phyloP scores from a whole-genome alignment of 2,329 filamentous ascomycete species.

The Exutisphaerella laricina region DNA sequence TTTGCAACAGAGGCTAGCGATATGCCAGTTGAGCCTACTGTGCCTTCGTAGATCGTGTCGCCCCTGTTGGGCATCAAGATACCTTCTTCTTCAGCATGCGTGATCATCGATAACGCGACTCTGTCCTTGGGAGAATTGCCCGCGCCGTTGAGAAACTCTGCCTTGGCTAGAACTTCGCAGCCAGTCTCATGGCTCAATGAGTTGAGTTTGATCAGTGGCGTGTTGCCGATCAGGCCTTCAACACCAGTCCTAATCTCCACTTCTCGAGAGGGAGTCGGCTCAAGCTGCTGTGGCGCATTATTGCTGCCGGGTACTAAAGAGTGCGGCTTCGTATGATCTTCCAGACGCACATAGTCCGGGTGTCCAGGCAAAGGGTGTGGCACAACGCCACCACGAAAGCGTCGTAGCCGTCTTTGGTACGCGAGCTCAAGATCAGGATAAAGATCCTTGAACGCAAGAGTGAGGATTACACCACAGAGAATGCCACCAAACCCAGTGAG shows the following conservation, averaged over 20 bases:
- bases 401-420: constrained; percentile 46
- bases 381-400: constrained; percentile 17
- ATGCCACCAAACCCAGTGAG: constrained; percentile 48
- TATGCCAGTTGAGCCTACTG: constrained; percentile 92
- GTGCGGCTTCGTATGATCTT: constrained; percentile 27
- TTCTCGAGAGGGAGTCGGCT: constrained; percentile 7
- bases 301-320: constrained; percentile 8
- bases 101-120: constrained; percentile 86
- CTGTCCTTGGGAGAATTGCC: constrained; percentile 93
- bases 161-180: constrained; percentile 85
- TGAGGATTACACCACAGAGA: constrained; percentile 67
- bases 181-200: constrained; percentile 82
- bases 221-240: constrained; percentile 88
- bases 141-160: constrained; percentile 91
- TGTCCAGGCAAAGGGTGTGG: constrained; percentile 26
- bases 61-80: constrained; percentile 72
- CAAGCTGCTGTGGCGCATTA: constrained; percentile 7
- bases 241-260: constrained; percentile 65
- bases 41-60: constrained; percentile 96
- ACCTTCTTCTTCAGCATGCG: constrained; percentile 69
- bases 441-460: constrained; percentile 71
- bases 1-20: constrained; percentile 84
- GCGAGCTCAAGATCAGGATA: constrained; percentile 67
- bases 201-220: constrained; percentile 78
- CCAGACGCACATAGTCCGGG: constrained; percentile 27